Percentiles rank a stretch among this genome's conserved stretches.
These are phyloP conservation scores for Candida pseudofarinosa DNA, from an alignment of 805 yeast species.

Conservation along the genomic window DNA sequence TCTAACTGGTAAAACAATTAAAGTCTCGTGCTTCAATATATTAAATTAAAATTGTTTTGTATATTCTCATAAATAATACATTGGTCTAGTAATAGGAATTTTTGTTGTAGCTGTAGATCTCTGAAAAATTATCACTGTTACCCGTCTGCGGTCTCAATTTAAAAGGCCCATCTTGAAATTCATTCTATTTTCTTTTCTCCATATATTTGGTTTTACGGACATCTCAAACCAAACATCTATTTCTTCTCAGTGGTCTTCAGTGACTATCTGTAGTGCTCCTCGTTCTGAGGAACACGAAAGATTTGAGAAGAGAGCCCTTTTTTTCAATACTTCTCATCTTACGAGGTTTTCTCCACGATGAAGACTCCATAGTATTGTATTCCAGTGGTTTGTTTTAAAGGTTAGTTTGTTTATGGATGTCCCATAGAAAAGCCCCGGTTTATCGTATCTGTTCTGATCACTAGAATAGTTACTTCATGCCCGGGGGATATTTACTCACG, in stretches of 20 bases:
- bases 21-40: not conserved
- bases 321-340: slow-evolving; percentile 8
- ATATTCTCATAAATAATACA: slow-evolving; percentile 1
- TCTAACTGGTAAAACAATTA: slow-evolving; percentile 37
- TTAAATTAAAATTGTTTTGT: slow-evolving; percentile 1
- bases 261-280: not conserved
- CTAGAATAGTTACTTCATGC: slow-evolving; percentile 47
- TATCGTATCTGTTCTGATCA: slow-evolving; percentile 40
- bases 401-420: slow-evolving; percentile 28
- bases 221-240: slow-evolving; percentile 25
- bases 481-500: slow-evolving; percentile 40
- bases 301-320: slow-evolving; percentile 3
- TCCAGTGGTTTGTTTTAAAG: slow-evolving; percentile 22
- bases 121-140: not conserved
- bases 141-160: too few relatives aligned
- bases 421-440: slow-evolving; percentile 44
- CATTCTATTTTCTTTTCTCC: not conserved
- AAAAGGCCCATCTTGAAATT: too few relatives aligned
- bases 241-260: slow-evolving; percentile 2
- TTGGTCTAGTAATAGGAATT: slow-evolving; percentile 1
- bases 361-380: slow-evolving; percentile 12
- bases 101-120: not conserved
- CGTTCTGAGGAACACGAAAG: slow-evolving; percentile 14
- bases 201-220: not conserved
- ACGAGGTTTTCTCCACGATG: slow-evolving; percentile 15